phyloP scores from a whole-genome alignment of 73 alveolate species.

The Uronychia binucleata region DNA sequence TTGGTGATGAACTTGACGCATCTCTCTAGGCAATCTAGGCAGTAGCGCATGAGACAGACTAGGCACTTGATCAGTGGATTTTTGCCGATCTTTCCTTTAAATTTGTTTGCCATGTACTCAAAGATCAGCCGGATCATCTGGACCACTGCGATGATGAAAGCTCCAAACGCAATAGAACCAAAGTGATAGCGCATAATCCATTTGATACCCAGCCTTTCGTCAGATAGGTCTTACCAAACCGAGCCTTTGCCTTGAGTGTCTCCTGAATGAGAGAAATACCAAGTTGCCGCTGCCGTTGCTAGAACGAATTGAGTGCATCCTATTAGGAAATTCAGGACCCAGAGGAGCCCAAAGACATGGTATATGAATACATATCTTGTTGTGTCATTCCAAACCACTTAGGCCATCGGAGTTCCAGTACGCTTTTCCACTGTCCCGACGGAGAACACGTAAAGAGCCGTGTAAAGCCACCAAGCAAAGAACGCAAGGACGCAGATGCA shows the following conservation, averaged over 20 bases:
- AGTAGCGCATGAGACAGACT: constrained; percentile 87
- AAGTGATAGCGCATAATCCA: constrained; percentile 96
- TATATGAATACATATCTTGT: constrained; percentile 88
- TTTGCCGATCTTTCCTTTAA: constrained; percentile 78
- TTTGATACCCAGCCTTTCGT: constrained; percentile 60
- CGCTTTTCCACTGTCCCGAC: constrained; percentile 85
- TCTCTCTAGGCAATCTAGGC: constrained; percentile 93
- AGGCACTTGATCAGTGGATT: constrained; percentile 82
- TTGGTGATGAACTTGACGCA: constrained; percentile 90
- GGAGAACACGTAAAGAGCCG: constrained; percentile 81
- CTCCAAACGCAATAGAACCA: constrained; percentile 98
- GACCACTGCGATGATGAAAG: constrained; percentile 93
- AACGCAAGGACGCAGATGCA: constrained; percentile 70
- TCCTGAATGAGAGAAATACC: constrained; percentile 96
- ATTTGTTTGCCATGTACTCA: constrained; percentile 78
- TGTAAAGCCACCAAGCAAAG: constrained; percentile 85
- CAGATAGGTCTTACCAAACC: constrained; percentile 27
- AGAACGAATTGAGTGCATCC: constrained; percentile 82
- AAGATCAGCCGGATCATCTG: constrained; percentile 89
- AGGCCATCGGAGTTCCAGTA: constrained; percentile 72
- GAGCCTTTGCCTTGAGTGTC: constrained; percentile 93
- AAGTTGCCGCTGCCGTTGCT: constrained; percentile 89
- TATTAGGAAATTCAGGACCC: constrained; percentile 85
- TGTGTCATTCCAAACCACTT: constrained; percentile 89
- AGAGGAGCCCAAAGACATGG: constrained; percentile 90